Evolutionary conservation across 2,329 filamentous ascomycete species (phyloP).

Genomic region (Aspergillus eucalypticola): DNA sequence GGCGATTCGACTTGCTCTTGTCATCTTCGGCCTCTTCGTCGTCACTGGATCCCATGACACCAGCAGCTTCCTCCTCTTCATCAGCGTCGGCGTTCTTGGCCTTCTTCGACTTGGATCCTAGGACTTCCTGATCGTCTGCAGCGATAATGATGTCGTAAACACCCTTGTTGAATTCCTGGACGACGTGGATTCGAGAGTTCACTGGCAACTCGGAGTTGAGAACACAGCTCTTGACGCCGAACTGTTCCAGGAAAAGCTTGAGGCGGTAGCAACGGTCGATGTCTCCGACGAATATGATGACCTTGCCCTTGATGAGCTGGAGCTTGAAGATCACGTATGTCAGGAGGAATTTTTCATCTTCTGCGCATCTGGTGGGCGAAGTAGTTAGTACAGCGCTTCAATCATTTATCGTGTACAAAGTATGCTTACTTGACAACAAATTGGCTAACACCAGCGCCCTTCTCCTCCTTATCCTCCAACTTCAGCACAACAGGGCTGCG

Average conservation of each 20-base stretch:
- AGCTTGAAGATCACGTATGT: conserved; percentile 95
- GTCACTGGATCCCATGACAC: conserved; percentile 41
- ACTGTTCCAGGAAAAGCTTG: conserved; percentile 95
- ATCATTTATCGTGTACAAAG: not conserved
- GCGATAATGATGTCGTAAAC: conserved; percentile 98
- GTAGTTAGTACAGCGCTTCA: conserved; percentile 21
- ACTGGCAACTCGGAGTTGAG: conserved; percentile 93
- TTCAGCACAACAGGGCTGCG: conserved; percentile 76
- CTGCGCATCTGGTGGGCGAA: conserved; percentile 64
- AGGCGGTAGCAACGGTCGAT: conserved; percentile 88
- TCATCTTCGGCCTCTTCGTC: conserved; percentile 36
- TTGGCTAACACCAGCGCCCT: conserved; percentile 76
- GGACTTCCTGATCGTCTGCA: conserved; percentile 83
- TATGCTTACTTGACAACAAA: conserved; percentile 72
- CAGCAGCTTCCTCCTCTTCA: conserved; percentile 28
- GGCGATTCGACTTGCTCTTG: conserved; percentile 26
- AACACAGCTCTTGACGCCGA: conserved; percentile 89
- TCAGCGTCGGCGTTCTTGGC: conserved; percentile 32
- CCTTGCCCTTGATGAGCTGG: conserved; percentile 89
- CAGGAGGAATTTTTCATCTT: conserved; percentile 95
- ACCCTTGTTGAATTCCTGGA: conserved; percentile 95
- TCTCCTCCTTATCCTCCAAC: conserved; percentile 77
- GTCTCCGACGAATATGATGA: conserved; percentile 79
- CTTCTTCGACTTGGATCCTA: conserved; percentile 55
- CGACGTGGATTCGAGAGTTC: conserved; percentile 89